These are phyloP conservation scores for Lactarius hengduanensis DNA, from an alignment of 768 basidiomycete genomes.

Conservation along the genomic window DNA sequence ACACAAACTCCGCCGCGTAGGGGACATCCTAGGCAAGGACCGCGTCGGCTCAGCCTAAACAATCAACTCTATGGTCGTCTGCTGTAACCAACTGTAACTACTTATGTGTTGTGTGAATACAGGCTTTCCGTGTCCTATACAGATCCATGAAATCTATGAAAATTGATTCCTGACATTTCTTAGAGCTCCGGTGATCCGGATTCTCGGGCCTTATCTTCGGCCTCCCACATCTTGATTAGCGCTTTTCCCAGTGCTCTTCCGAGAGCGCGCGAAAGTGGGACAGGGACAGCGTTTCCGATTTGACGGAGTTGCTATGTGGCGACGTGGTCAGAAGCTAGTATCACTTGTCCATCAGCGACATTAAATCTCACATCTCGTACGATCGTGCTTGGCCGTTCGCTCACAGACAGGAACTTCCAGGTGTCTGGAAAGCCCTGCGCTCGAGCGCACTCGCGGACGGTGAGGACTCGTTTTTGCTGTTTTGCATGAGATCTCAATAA, in stretches of 20 bases:
- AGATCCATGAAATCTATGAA: background rate
- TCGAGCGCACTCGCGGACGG: slow-evolving; percentile 44
- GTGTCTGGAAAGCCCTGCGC: slow-evolving; percentile 77
- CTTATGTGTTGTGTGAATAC: background rate
- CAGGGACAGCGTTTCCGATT: slow-evolving; percentile 79
- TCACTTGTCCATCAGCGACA: background rate
- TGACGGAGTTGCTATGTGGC: slow-evolving; percentile 62
- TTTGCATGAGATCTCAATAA: background rate
- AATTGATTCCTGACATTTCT: background rate
- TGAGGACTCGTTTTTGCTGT: slow-evolving; percentile 69
- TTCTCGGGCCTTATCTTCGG: slow-evolving; percentile 16
- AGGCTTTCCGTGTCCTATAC: background rate
- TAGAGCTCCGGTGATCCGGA: slow-evolving; percentile 17
- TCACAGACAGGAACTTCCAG: slow-evolving; percentile 58
- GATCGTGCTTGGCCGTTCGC: slow-evolving; percentile 37
- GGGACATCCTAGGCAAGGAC: slow-evolving; percentile 63
- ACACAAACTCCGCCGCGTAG: slow-evolving; percentile 75
- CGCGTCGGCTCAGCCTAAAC: slow-evolving; percentile 15
- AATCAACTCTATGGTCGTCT: background rate
- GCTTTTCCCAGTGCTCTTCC: slow-evolving; percentile 49
- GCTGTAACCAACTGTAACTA: slow-evolving; percentile 6
- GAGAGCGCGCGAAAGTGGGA: slow-evolving; percentile 64
- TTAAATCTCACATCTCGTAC: slow-evolving; percentile 51
- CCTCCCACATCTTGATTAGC: slow-evolving; percentile 37
- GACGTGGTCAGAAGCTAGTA: background rate